These are phyloP conservation scores for Multifurca ochricompacta DNA, from an alignment of 768 basidiomycete genomes.

Conservation along the genomic window DNA sequence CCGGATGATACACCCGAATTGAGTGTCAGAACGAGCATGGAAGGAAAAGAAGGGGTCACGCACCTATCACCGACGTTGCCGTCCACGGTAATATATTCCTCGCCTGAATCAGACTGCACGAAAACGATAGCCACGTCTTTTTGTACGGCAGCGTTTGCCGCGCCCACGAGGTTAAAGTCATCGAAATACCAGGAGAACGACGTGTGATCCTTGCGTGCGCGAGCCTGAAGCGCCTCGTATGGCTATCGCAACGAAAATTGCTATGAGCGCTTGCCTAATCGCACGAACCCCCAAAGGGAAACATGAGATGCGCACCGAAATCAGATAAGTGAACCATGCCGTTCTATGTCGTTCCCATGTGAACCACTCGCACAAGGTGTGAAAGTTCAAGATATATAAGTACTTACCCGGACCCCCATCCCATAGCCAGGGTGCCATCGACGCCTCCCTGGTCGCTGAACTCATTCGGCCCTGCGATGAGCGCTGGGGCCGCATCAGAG, in stretches of 20 bases:
- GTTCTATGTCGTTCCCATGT: conserved; percentile 37
- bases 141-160: conserved; percentile 35
- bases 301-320: conserved; percentile 57
- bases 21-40: background rate
- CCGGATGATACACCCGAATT: no score
- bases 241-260: conserved; percentile 42
- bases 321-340: conserved; percentile 66
- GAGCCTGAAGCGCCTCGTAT: conserved; percentile 69
- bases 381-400: background rate
- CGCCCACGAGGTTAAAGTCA: conserved; percentile 53
- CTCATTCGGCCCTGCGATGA: conserved; percentile 39
- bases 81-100: conserved; percentile 49
- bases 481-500: conserved; percentile 40
- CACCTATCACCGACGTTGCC: conserved; percentile 53
- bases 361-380: background rate
- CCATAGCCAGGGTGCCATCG: conserved; percentile 75
- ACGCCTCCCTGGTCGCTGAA: conserved; percentile 35
- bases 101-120: conserved; percentile 30
- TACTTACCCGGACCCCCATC: conserved; percentile 73
- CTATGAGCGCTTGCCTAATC: background rate
- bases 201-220: conserved; percentile 60
- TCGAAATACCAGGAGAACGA: conserved; percentile 60
- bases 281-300: background rate
- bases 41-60: conserved; percentile 25
- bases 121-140: conserved; percentile 49